Evolutionary conservation across 2,329 filamentous ascomycete genomes (phyloP).

Genomic region (Aspergillus felis): DNA sequence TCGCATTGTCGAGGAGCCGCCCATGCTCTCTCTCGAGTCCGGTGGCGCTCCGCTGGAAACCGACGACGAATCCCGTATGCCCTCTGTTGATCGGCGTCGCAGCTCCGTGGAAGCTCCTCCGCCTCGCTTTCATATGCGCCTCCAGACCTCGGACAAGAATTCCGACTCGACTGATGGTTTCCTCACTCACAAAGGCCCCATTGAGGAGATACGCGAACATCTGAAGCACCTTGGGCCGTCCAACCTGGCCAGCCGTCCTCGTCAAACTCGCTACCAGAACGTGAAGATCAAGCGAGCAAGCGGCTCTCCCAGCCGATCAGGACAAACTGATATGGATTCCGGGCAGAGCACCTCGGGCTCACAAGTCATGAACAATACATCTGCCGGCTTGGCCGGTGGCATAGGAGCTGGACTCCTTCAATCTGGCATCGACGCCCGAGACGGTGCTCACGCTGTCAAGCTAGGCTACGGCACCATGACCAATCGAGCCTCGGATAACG

Average conservation of each 20-base stretch:
- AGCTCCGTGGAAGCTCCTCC: slow-evolving; percentile 34
- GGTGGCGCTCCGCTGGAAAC: slow-evolving; percentile 30
- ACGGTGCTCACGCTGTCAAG: slow-evolving; percentile 61
- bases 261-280: slow-evolving; percentile 57
- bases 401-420: slow-evolving; percentile 53
- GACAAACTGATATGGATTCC: slow-evolving; percentile 34
- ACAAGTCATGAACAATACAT: slow-evolving; percentile 22
- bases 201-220: slow-evolving; percentile 56
- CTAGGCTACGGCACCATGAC: slow-evolving; percentile 52
- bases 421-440: slow-evolving; percentile 56
- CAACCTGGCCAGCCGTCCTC: slow-evolving; percentile 58
- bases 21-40: slow-evolving; percentile 29
- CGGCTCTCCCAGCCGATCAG: slow-evolving; percentile 29
- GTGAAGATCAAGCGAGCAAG: slow-evolving; percentile 63
- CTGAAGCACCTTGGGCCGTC: slow-evolving; percentile 62
- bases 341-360: slow-evolving; percentile 42
- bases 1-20: slow-evolving; percentile 48
- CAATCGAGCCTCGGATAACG: slow-evolving; percentile 20
- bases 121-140: slow-evolving; percentile 39
- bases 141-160: slow-evolving; percentile 28
- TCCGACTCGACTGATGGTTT: slow-evolving; percentile 24
- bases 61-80: slow-evolving; percentile 38
- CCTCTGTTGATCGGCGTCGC: slow-evolving; percentile 24
- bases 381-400: slow-evolving; percentile 46
- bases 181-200: slow-evolving; percentile 48